Conservation (phyloP, 192 early-diverging fungal species). For the Diversispora eburnea region DNA sequence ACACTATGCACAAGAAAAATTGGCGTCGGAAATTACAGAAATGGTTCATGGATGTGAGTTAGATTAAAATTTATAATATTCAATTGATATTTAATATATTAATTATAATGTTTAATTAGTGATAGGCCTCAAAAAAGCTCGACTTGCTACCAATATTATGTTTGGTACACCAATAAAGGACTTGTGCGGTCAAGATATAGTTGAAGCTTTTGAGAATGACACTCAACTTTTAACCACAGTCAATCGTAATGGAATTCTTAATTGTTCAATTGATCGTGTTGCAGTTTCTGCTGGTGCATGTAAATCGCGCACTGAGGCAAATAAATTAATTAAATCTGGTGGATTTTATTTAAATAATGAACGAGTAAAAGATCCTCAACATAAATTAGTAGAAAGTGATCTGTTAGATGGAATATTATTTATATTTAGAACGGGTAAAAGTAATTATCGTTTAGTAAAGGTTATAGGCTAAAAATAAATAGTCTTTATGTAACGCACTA, state of each 20-base stretch:
- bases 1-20: slow-evolving; percentile 67
- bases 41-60: slow-evolving; percentile 77
- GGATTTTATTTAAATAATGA: slow-evolving; percentile 79
- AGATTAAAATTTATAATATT: not conserved
- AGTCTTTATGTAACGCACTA: not conserved
- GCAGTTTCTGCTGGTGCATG: slow-evolving; percentile 59
- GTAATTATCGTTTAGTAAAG: slow-evolving; percentile 64
- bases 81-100: slow-evolving; percentile 6
- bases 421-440: slow-evolving; percentile 75
- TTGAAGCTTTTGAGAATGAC: slow-evolving; percentile 71
- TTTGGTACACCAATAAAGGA: slow-evolving; percentile 56
- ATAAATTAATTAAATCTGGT: slow-evolving; percentile 69
- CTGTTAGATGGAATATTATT: slow-evolving; percentile 66
- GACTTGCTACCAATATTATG: slow-evolving; percentile 68
- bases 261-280: slow-evolving; percentile 55
- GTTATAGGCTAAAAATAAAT: slow-evolving; percentile 2
- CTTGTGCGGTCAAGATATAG: slow-evolving; percentile 54
- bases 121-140: slow-evolving; percentile 57
- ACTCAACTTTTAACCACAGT: slow-evolving; percentile 50
- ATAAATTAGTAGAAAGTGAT: slow-evolving; percentile 43
- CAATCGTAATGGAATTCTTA: slow-evolving; percentile 37
- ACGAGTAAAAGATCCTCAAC: slow-evolving; percentile 44
- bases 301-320: slow-evolving; percentile 74
- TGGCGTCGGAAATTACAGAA: slow-evolving; percentile 84
- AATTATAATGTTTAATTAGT: slow-evolving; percentile 34